A percentile compares a stretch with the other conserved stretches of the same genome.
Conservation (phyloP, 768 basidiomycete genomes). For the Rhizopogon roseolus region DNA sequence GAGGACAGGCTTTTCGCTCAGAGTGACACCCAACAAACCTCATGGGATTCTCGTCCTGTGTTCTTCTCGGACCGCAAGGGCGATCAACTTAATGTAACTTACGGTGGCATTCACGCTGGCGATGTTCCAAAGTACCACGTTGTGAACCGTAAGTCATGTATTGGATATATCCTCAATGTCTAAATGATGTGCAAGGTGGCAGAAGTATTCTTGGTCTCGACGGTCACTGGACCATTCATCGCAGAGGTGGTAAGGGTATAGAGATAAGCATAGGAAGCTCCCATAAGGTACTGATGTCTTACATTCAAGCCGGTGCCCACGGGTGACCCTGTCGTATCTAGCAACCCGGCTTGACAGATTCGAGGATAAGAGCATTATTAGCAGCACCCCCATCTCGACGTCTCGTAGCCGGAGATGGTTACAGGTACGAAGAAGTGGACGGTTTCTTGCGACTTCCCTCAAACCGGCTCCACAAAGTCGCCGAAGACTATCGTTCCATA, state of each 20-base stretch:
- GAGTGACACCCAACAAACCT: slow-evolving; percentile 14
- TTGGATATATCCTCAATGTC: slow-evolving; percentile 25
- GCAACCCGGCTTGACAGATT: slow-evolving; percentile 54
- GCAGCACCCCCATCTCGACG: slow-evolving; percentile 46
- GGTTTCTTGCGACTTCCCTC: slow-evolving; percentile 62
- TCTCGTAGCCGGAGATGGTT: slow-evolving; percentile 32
- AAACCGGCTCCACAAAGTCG: slow-evolving; percentile 21
- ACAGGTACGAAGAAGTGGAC: slow-evolving; percentile 58
- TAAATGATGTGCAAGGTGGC: slow-evolving; percentile 42
- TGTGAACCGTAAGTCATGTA: slow-evolving; percentile 45
- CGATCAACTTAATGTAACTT: slow-evolving; percentile 60
- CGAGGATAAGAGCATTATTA: slow-evolving; percentile 49
- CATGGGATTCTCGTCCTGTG: slow-evolving; percentile 23
- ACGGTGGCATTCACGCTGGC: slow-evolving; percentile 58
- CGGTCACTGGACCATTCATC: slow-evolving; percentile 41
- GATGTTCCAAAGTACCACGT: slow-evolving; percentile 64
- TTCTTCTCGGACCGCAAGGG: slow-evolving; percentile 69
- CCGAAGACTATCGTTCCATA: slow-evolving; percentile 52
- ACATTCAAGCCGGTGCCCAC: slow-evolving; percentile 1
- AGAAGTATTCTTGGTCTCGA: slow-evolving; percentile 61
- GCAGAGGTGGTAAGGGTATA: slow-evolving; percentile 55
- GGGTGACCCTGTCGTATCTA: slow-evolving; percentile 13
- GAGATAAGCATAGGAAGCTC: slow-evolving; percentile 45
- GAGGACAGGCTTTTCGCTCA: slow-evolving; percentile 27
- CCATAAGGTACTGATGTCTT: slow-evolving; percentile 34